Conservation (phyloP, 768 basidiomycete species). For the Termitomyces sp. region DNA sequence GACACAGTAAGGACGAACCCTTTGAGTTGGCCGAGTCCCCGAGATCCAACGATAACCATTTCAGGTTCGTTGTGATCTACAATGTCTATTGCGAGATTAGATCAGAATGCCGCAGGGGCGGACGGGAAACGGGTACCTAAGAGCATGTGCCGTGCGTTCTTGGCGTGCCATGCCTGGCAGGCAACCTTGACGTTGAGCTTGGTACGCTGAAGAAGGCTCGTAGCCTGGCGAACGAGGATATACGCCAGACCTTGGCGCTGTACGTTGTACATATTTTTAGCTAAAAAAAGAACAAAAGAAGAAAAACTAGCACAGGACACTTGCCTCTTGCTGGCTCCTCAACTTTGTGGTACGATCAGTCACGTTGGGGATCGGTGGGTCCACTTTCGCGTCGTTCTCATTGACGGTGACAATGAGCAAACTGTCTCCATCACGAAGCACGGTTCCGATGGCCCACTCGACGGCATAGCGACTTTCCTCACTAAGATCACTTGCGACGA, state of each 20-base stretch:
- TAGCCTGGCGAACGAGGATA: constrained; percentile 86
- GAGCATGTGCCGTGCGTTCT: constrained; percentile 87
- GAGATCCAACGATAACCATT: constrained; percentile 95
- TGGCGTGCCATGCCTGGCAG: constrained; percentile 98
- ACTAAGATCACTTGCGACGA: constrained; percentile 91
- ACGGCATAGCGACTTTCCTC: constrained; percentile 94
- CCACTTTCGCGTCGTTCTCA: constrained; percentile 88
- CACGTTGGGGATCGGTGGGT: constrained; percentile 62
- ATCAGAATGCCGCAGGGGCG: neutral
- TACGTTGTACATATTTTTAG: too few species aligned
- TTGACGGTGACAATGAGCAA: constrained; percentile 86
- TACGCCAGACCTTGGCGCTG: constrained; percentile 88
- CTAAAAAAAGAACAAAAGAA: too few species aligned
- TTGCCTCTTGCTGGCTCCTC: constrained; percentile 87
- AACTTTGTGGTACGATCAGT: constrained; percentile 76
- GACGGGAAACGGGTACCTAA: constrained; percentile 41
- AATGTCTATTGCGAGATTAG: constrained; percentile 43
- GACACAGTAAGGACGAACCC: constrained; percentile 35
- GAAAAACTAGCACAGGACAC: constrained; percentile 9
- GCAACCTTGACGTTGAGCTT: constrained; percentile 78
- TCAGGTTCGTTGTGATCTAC: constrained; percentile 83
- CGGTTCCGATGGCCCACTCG: constrained; percentile 98
- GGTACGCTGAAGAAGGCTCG: constrained; percentile 86
- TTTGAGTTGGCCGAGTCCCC: constrained; percentile 82
- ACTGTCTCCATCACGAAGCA: constrained; percentile 91